Evolutionary conservation across 805 yeast species (phyloP).

Genomic region (Pichia pseudocactophila): DNA sequence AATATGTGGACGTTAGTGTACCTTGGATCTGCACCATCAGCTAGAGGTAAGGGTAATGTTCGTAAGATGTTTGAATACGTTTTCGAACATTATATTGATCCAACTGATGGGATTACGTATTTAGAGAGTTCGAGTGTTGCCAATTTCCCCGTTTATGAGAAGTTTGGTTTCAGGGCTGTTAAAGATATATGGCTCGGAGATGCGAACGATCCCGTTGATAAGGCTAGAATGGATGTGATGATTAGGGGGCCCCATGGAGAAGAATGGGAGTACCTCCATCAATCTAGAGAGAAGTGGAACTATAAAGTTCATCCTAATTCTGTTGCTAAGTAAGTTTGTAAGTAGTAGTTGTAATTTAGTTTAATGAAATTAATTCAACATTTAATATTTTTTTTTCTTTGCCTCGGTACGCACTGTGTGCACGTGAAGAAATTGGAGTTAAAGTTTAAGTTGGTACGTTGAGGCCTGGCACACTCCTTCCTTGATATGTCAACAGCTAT

Average conservation of each 20-base stretch:
- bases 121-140: conserved; percentile 39
- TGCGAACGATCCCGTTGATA: conserved; percentile 20
- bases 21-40: conserved; percentile 30
- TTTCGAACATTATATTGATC: conserved; percentile 39
- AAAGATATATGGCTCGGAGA: conserved; percentile 39
- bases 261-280: conserved; percentile 23
- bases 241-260: conserved; percentile 28
- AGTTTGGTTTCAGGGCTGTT: conserved; percentile 41
- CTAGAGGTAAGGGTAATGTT: conserved; percentile 51
- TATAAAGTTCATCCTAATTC: conserved; percentile 20
- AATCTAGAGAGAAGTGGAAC: conserved; percentile 18
- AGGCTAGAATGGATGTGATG: conserved; percentile 33
- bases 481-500: neutral
- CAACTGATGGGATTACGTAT: conserved; percentile 32
- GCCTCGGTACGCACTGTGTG: no score
- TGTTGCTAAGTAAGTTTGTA: conserved; percentile 8
- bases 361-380: no score
- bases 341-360: no score
- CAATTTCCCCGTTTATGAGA: conserved; percentile 45
- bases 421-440: no score
- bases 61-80: conserved; percentile 40
- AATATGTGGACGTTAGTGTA: conserved; percentile 29
- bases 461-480: neutral
- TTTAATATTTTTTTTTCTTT: no score
- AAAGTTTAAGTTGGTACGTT: no score